Percentiles rank a stretch among this genome's conserved stretches.
Evolutionary conservation across 2,329 filamentous ascomycete species (phyloP).

Genomic region (Penicillium vulpinum): DNA sequence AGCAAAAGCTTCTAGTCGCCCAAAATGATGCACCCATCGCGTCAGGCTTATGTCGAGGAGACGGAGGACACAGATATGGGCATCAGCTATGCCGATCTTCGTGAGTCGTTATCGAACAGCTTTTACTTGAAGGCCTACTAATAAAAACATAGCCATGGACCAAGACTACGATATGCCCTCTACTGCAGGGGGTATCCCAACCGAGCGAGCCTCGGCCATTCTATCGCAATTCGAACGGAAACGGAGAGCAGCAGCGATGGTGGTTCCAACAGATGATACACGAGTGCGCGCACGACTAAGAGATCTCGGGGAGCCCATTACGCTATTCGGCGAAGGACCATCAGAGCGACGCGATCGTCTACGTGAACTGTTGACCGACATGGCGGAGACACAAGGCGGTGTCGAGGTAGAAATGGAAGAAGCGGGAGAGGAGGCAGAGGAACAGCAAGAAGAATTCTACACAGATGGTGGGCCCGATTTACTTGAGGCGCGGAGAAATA

Average conservation of each 20-base stretch:
- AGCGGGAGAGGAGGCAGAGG: conserved; percentile 59
- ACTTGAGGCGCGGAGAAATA: conserved; percentile 71
- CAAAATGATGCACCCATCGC: conserved; percentile 75
- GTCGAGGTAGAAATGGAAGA: conserved; percentile 55
- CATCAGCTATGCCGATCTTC: conserved; percentile 63
- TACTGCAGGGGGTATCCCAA: conserved; percentile 63
- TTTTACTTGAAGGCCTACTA: not conserved
- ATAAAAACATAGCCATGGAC: conserved; percentile 59
- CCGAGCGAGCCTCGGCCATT: conserved; percentile 82
- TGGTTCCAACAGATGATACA: conserved; percentile 90
- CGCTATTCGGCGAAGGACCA: conserved; percentile 87
- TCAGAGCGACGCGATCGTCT: conserved; percentile 83
- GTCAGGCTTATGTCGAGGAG: conserved; percentile 94
- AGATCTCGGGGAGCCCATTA: conserved; percentile 89
- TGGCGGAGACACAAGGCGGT: conserved; percentile 62
- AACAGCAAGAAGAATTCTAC: conserved; percentile 92
- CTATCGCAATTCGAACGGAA: conserved; percentile 89
- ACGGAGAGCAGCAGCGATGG: conserved; percentile 80
- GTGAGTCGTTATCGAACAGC: conserved; percentile 48
- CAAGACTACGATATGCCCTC: conserved; percentile 80
- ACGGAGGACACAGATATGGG: conserved; percentile 60
- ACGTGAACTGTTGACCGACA: conserved; percentile 73
- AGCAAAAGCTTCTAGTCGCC: conserved; percentile 16
- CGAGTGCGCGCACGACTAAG: conserved; percentile 78
- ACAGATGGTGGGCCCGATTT: conserved; percentile 76